Evolutionary conservation across 164 flowering plant species (phyloP).

Genomic region (Dillenia turbinata): DNA sequence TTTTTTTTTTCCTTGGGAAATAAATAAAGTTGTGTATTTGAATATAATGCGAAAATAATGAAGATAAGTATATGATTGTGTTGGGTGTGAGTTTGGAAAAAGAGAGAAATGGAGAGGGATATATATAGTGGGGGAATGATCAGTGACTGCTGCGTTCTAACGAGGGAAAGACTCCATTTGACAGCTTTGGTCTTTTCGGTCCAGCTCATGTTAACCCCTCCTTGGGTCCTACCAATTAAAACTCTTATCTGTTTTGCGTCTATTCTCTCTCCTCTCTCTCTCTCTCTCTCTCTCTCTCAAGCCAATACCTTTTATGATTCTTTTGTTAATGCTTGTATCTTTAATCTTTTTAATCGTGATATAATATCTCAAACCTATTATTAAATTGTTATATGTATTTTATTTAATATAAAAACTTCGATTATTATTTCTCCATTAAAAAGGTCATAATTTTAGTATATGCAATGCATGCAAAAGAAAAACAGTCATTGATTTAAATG

Average conservation of each 20-base stretch:
- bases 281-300: neutral
- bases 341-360: no score
- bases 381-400: no score
- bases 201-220: constrained; percentile 33
- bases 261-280: neutral
- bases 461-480: no score
- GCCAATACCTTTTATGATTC: no score
- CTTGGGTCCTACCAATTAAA: constrained; percentile 15
- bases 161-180: constrained; percentile 14
- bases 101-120: constrained; percentile 1
- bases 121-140: neutral
- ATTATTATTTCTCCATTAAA: no score
- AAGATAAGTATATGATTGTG: neutral
- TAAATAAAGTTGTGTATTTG: neutral
- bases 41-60: neutral
- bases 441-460: no score
- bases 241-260: no score
- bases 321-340: no score
- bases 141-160: constrained; percentile 19
- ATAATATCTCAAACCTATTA: no score
- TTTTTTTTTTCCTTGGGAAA: neutral
- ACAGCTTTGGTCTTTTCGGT: constrained; percentile 18
- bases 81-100: neutral
- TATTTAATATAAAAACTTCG: no score
- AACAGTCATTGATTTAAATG: no score